These are phyloP conservation scores for Penicillium nucicola DNA, from an alignment of 495 filamentous ascomycete species.

Conservation along the genomic window DNA sequence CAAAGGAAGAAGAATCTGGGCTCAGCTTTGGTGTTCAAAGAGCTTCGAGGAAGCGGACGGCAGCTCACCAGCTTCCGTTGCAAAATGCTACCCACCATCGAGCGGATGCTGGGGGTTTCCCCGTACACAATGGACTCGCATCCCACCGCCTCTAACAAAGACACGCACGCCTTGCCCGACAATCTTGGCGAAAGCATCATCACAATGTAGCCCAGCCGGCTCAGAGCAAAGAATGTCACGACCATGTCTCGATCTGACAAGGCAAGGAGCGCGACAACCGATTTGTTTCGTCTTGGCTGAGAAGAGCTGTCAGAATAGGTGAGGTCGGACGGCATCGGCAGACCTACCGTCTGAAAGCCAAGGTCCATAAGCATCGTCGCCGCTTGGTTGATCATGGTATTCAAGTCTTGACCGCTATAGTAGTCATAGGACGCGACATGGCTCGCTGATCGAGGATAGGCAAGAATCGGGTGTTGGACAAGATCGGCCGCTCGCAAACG, in stretches of 20 bases:
- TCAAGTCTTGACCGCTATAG: conserved; percentile 51
- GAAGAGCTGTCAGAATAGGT: no score
- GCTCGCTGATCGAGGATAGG: conserved; percentile 42
- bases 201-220: conserved; percentile 54
- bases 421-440: conserved; percentile 42
- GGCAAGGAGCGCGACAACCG: conserved; percentile 52
- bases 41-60: conserved; percentile 23
- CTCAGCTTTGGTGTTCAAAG: conserved; percentile 7
- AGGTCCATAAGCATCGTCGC: conserved; percentile 33
- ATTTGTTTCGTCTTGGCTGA: conserved; percentile 25
- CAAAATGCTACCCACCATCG: conserved; percentile 42
- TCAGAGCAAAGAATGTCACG: conserved; percentile 54
- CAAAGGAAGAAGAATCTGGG: conserved; percentile 33
- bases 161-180: conserved; percentile 47
- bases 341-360: conserved; percentile 34
- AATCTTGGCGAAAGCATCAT: conserved; percentile 60
- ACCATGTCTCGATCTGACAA: conserved; percentile 55
- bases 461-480: conserved; percentile 50
- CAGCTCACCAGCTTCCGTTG: conserved; percentile 32
- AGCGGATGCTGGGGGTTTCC: conserved; percentile 34
- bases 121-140: conserved; percentile 46
- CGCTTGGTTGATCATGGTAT: conserved; percentile 51
- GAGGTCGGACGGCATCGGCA: no score
- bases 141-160: conserved; percentile 45
- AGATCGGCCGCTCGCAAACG: conserved; percentile 46